Base-by-base conservation (phyloP, 163 green algal genomes). In the Coccomyxa subellipsoidea region DNA sequence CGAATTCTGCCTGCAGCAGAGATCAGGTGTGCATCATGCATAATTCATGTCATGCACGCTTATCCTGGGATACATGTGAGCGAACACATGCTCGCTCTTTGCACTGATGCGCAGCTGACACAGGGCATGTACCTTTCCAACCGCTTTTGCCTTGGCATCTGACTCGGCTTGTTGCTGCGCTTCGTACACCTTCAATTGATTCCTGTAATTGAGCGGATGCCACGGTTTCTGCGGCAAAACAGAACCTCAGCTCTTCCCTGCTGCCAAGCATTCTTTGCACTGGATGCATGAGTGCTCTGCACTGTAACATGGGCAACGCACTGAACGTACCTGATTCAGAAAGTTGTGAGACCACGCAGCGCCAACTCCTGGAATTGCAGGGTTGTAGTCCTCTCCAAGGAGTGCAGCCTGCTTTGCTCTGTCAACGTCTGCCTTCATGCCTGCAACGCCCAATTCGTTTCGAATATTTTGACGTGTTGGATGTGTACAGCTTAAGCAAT, bases 181-280 rank as follows among this genome's bases (percentile, higher is more conserved):
- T 54, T 93, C 90, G 73, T 83, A 95, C 35, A 92, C 90, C 4
- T 80, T 83, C 12, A 88, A 86, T 40, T 90, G 87, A 59, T 94
- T 92, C 29, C 86, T 79, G 81, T 91, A 94, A 36, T 89, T 93
- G 38, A 91, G 80, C 12, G 92, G 92, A 81, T 95, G 92, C 92
- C 92, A 95, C 34, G 92, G 92, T 81, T 95, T 77, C 70, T 35
- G 66, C 66, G 29, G 18, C 66, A 73, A 23, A 77, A 9, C 70
- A 77, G 32, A 38, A 47, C 31, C 12, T 6, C 31, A 31, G 18
- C 36, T 27, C 1, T 47, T 31, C n/a, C n/a, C n/a, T n/a, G n/a
- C n/a, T n/a, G n/a, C n/a, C n/a, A n/a, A n/a, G n/a, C n/a, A n/a
- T n/a, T n/a, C n/a, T n/a, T n/a, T n/a, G n/a, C n/a, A n/a, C n/a